phyloP scores from a whole-genome alignment of 345 rosid species.

The Linum lewisii region DNA sequence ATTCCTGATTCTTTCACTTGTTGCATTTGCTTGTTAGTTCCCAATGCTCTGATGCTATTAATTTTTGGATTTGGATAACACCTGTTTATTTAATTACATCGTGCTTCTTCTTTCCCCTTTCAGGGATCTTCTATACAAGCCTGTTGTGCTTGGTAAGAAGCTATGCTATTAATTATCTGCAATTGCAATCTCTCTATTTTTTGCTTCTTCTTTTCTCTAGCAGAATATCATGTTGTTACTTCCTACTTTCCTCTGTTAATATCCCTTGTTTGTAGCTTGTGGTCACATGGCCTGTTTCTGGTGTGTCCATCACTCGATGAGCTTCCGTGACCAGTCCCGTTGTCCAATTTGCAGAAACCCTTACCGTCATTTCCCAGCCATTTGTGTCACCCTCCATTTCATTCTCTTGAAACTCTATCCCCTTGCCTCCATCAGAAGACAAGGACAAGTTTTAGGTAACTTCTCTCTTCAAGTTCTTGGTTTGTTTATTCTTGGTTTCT shows the following conservation, averaged over 20 bases:
- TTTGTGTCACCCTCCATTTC: constrained; percentile 54
- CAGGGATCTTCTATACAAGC: constrained; percentile 93
- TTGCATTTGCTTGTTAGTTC: constrained; percentile 57
- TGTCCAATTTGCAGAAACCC: constrained; percentile 75
- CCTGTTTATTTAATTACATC: not conserved
- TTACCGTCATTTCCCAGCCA: constrained; percentile 54
- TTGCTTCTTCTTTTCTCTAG: not conserved
- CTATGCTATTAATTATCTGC: not conserved
- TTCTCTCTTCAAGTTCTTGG: not conserved
- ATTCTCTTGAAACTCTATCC: constrained; percentile 65
- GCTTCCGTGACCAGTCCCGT: constrained; percentile 16
- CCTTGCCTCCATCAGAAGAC: constrained; percentile 39
- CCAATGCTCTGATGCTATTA: not conserved
- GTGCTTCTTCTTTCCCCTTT: not conserved
- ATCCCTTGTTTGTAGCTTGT: constrained; percentile 43
- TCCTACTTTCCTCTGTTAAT: not conserved
- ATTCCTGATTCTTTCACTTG: constrained; percentile 43
- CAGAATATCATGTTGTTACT: not conserved
- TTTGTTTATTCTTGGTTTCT: too few species aligned
- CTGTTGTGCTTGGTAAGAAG: constrained; percentile 45
- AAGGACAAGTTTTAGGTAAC: constrained; percentile 45
- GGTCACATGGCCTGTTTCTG: constrained; percentile 91
- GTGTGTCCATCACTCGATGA: constrained; percentile 77
- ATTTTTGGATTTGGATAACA: too few species aligned
- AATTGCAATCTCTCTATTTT: not conserved